Percentiles rank a stretch among this genome's conserved stretches.
Conservation (phyloP, 345 rosid genomes). For the Citrus maxima region DNA sequence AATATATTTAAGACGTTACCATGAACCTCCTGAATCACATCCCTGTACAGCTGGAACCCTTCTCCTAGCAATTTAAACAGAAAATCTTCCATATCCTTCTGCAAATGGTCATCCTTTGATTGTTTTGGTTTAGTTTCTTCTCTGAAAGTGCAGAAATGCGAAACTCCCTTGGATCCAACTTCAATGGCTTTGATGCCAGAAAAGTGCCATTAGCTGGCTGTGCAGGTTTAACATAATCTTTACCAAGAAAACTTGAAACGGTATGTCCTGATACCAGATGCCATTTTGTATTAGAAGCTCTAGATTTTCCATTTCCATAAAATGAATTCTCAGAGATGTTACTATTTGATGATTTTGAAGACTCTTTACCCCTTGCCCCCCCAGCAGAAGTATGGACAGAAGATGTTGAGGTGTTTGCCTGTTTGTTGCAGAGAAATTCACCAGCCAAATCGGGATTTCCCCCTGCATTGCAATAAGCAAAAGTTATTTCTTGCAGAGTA, state of each 20-base stretch:
- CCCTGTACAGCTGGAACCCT: constrained; percentile 39
- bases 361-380: constrained; percentile 6
- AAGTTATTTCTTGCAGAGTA: constrained; percentile 43
- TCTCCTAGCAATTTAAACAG: background rate
- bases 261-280: too few species aligned
- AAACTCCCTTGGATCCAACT: background rate
- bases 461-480: constrained; percentile 25
- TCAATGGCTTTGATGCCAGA: too few species aligned
- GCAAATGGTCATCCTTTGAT: too few species aligned
- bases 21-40: constrained; percentile 34
- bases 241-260: too few species aligned
- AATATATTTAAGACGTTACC: constrained; percentile 24
- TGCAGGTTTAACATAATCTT: too few species aligned
- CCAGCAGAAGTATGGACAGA: constrained; percentile 6
- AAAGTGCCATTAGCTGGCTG: too few species aligned
- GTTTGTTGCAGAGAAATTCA: constrained; percentile 33
- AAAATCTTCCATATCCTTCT: too few species aligned
- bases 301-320: constrained; percentile 24
- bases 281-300: too few species aligned
- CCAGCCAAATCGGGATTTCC: constrained; percentile 33
- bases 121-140: too few species aligned
- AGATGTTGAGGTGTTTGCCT: constrained; percentile 15
- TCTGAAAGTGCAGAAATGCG: too few species aligned
- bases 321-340: constrained; percentile 5
- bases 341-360: constrained; percentile 17